phyloP scores from a whole-genome alignment of 2,329 filamentous ascomycete genomes.

The Xylaria hypoxylon region DNA sequence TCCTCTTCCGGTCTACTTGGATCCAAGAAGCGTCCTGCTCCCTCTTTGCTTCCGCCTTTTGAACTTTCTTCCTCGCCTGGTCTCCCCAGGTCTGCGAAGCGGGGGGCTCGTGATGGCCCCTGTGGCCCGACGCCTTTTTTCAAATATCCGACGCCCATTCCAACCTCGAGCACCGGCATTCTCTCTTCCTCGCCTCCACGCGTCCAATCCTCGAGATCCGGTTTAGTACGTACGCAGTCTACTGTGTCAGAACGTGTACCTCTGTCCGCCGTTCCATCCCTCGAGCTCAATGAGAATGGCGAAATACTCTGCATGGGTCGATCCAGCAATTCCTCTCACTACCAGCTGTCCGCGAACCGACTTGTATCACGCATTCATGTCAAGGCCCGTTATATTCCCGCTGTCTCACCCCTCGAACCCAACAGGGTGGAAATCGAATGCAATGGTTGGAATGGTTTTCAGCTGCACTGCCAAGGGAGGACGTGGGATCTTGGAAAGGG shows the following conservation, averaged over 20 bases:
- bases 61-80: conserved; percentile 83
- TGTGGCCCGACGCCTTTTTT: conserved; percentile 61
- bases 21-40: conserved; percentile 73
- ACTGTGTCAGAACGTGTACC: conserved; percentile 82
- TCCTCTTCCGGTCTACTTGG: conserved; percentile 53
- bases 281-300: conserved; percentile 84
- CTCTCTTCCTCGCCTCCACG: conserved; percentile 85
- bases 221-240: conserved; percentile 70
- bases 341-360: conserved; percentile 91
- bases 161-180: conserved; percentile 93
- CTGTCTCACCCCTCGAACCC: conserved; percentile 73
- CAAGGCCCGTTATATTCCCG: conserved; percentile 83
- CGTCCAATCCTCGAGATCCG: conserved; percentile 59
- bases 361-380: conserved; percentile 95
- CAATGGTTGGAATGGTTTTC: conserved; percentile 95
- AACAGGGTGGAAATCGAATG: conserved; percentile 90
- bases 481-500: conserved; percentile 89
- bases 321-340: conserved; percentile 94
- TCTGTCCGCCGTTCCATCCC: conserved; percentile 82
- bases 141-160: conserved; percentile 92
- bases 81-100: conserved; percentile 76
- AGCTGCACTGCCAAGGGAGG: conserved; percentile 89
- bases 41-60: conserved; percentile 80
- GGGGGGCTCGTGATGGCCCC: conserved; percentile 63
- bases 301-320: conserved; percentile 88